A percentile compares a stretch with the other conserved stretches of the same genome.
phyloP scores from a whole-genome alignment of 495 filamentous ascomycete genomes.

The Durotheca rogersii region DNA sequence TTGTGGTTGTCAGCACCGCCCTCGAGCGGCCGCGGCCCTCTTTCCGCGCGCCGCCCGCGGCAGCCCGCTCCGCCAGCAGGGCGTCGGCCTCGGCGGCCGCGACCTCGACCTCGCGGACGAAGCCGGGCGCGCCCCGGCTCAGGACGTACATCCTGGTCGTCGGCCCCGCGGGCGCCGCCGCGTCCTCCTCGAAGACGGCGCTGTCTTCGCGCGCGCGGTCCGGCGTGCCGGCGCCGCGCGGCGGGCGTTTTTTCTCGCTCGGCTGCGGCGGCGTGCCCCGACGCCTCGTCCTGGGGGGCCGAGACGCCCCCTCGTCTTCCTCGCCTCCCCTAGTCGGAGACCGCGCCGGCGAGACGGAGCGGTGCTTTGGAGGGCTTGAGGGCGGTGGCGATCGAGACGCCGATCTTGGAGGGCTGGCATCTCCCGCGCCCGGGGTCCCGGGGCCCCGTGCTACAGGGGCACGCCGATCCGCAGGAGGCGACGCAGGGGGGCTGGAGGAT shows the following conservation, averaged over 20 bases:
- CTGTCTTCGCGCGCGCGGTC: conserved; percentile 43
- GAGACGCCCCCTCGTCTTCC: not conserved
- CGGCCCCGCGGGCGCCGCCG: conserved; percentile 2
- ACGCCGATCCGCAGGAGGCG: conserved; percentile 23
- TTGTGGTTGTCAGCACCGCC: not conserved
- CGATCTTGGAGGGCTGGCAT: not conserved
- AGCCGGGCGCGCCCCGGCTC: conserved; percentile 34
- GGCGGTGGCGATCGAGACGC: conserved; percentile 4
- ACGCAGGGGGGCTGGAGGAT: conserved; percentile 44
- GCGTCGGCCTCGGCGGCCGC: conserved; percentile 31
- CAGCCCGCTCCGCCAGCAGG: not conserved
- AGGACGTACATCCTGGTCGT: conserved; percentile 34
- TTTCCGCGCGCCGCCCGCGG: not conserved
- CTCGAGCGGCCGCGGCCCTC: not conserved
- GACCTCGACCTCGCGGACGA: conserved; percentile 40
- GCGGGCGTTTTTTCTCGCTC: conserved; percentile 25
- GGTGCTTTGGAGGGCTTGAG: conserved; percentile 11
- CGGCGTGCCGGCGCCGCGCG: conserved; percentile 44
- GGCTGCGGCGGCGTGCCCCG: conserved; percentile 22
- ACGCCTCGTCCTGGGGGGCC: not conserved
- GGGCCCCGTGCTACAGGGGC: conserved; percentile 5
- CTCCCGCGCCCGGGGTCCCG: not conserved
- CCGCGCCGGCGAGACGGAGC: conserved; percentile 13
- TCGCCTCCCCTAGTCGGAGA: no score
- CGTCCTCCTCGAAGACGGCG: conserved; percentile 1